These are phyloP conservation scores for Sclerotinia minor DNA, from an alignment of 2,329 filamentous ascomycete genomes.

Conservation along the genomic window DNA sequence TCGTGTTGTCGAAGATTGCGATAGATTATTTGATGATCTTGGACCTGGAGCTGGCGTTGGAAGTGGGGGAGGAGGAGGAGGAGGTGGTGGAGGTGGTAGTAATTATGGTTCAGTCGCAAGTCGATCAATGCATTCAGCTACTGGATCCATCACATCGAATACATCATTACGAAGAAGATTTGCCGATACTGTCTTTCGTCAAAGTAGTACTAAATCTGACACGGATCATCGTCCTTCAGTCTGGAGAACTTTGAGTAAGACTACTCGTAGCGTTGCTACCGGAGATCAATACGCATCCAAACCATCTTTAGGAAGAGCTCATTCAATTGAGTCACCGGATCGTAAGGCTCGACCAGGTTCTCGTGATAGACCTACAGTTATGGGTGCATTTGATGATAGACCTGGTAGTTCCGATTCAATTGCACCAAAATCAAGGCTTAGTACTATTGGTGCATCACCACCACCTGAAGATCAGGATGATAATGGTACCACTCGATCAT, in stretches of 20 bases:
- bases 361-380: conserved; percentile 60
- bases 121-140: conserved; percentile 41
- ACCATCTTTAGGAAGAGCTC: conserved; percentile 66
- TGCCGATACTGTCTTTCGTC: conserved; percentile 72
- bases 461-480: conserved; percentile 48
- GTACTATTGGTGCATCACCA: conserved; percentile 40
- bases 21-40: conserved; percentile 77
- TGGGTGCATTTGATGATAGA: conserved; percentile 63
- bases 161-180: conserved; percentile 81
- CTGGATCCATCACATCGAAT: conserved; percentile 79
- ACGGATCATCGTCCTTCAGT: conserved; percentile 73
- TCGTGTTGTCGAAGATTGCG: conserved; percentile 84
- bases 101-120: conserved; percentile 38
- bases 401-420: conserved; percentile 55
- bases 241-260: conserved; percentile 86
- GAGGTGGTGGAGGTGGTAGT: conserved; percentile 23
- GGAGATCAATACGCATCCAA: conserved; percentile 63
- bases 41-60: conserved; percentile 40
- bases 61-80: conserved; percentile 1
- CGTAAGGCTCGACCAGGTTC: conserved; percentile 53
- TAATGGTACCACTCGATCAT: conserved; percentile 44
- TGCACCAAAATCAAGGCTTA: conserved; percentile 41
- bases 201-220: conserved; percentile 73
- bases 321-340: conserved; percentile 70
- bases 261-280: conserved; percentile 60